phyloP scores from a whole-genome alignment of 768 basidiomycete species.

The Mycena polygramma region DNA sequence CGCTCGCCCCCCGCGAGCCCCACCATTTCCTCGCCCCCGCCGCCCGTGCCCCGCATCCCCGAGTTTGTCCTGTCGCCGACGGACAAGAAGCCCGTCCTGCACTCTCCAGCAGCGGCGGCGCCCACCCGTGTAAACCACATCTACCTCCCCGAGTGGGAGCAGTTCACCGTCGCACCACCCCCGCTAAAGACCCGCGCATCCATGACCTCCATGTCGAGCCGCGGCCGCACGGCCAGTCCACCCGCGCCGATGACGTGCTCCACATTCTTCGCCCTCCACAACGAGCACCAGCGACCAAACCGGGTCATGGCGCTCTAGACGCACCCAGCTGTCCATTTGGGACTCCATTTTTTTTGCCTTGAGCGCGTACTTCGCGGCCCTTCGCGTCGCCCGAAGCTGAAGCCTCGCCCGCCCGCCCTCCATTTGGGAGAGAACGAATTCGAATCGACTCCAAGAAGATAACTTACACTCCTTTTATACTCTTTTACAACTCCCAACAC shows the following conservation, averaged over 20 bases:
- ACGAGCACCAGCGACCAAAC: conserved; percentile 31
- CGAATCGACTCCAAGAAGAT: conserved; percentile 21
- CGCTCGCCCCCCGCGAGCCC: conserved; percentile 68
- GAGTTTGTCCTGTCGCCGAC: conserved; percentile 55
- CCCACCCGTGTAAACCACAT: conserved; percentile 46
- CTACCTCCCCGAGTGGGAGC: conserved; percentile 49
- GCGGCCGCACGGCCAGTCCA: conserved; percentile 7
- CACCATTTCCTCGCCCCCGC: conserved; percentile 55
- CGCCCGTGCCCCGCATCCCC: conserved; percentile 72
- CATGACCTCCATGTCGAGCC: conserved; percentile 30
- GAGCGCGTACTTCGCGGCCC: conserved; percentile 19
- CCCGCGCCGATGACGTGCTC: conserved; percentile 62
- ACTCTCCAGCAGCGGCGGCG: conserved; percentile 32
- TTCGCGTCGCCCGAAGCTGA: conserved; percentile 14
- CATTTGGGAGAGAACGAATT: conserved; percentile 28
- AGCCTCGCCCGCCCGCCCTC: conserved; percentile 11
- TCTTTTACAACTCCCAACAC: conserved; percentile 2
- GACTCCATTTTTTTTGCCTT: conserved; percentile 16
- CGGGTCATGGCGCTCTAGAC: conserved; percentile 31
- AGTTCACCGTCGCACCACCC: conserved; percentile 40
- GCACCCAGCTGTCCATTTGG: conserved; percentile 3
- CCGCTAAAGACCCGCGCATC: conserved; percentile 23
- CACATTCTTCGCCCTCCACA: conserved; percentile 62
- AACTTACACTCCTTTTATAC: conserved; percentile 31
- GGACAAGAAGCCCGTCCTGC: conserved; percentile 49